Evolutionary conservation across 2,329 filamentous ascomycete species (phyloP).

Genomic region (Didymellaceae sp.): DNA sequence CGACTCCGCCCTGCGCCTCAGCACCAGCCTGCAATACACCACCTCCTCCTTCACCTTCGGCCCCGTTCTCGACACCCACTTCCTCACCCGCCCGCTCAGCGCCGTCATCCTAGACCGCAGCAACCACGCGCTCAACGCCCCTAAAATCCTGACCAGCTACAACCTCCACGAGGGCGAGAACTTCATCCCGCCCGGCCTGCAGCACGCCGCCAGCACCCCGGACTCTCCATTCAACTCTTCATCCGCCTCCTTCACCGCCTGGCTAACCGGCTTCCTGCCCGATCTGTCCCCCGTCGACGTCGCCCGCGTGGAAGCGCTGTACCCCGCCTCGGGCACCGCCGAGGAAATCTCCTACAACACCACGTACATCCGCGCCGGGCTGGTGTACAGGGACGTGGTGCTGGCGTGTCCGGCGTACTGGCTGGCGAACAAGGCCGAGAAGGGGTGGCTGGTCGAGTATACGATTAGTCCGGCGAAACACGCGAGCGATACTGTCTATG

Average conservation of each 20-base stretch:
- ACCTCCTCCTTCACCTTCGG: conserved; percentile 66
- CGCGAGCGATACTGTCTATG: conserved; percentile 63
- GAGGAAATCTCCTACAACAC: conserved; percentile 61
- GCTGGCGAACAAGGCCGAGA: conserved; percentile 56
- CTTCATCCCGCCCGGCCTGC: conserved; percentile 62
- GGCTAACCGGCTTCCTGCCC: conserved; percentile 63
- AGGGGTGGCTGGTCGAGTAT: conserved; percentile 65
- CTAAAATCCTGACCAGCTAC: conserved; percentile 62
- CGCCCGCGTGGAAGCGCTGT: conserved; percentile 51
- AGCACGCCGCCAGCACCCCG: conserved; percentile 36
- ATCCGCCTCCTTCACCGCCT: conserved; percentile 57
- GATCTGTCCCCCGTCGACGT: conserved; percentile 52
- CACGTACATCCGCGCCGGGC: conserved; percentile 59
- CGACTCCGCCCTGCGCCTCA: conserved; percentile 59
- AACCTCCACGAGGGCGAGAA: conserved; percentile 69
- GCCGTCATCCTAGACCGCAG: conserved; percentile 49
- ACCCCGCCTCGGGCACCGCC: conserved; percentile 56
- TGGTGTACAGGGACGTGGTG: conserved; percentile 65
- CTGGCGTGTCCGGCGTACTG: conserved; percentile 67
- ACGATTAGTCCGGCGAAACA: conserved; percentile 66
- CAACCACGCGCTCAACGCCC: conserved; percentile 51
- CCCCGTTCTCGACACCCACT: conserved; percentile 64
- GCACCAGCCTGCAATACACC: conserved; percentile 59
- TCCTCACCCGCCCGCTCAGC: conserved; percentile 59
- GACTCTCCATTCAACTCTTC: conserved; percentile 59